phyloP scores from a whole-genome alignment of 352 stramenopile species.

The Phytopythium montanum region DNA sequence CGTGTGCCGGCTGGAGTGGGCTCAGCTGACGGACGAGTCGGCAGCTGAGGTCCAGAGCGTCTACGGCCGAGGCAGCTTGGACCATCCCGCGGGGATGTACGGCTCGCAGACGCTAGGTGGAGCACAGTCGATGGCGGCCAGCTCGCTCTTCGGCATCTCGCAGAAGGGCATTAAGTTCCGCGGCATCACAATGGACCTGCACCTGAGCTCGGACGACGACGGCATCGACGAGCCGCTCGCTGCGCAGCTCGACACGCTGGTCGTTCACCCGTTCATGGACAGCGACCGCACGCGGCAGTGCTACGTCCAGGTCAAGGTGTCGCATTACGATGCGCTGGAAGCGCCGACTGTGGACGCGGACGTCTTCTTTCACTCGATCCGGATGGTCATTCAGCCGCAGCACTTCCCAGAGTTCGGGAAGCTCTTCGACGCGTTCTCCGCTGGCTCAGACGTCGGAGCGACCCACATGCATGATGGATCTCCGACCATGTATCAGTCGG shows the following conservation, averaged over 20 bases:
- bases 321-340: slow-evolving; percentile 71
- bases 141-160: slow-evolving; percentile 77
- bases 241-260: slow-evolving; percentile 29
- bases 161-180: slow-evolving; percentile 85
- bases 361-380: slow-evolving; percentile 81
- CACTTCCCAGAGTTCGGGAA: slow-evolving; percentile 73
- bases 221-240: slow-evolving; percentile 26
- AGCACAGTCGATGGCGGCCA: slow-evolving; percentile 79
- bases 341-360: slow-evolving; percentile 71
- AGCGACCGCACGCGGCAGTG: slow-evolving; percentile 62
- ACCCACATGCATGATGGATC: slow-evolving; percentile 21
- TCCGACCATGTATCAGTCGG: slow-evolving; percentile 63
- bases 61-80: slow-evolving; percentile 44
- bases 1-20: slow-evolving; percentile 74
- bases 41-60: slow-evolving; percentile 69
- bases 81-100: slow-evolving; percentile 24
- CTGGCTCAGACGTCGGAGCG: slow-evolving; percentile 5
- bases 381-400: slow-evolving; percentile 74
- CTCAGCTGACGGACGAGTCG: slow-evolving; percentile 83
- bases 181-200: slow-evolving; percentile 77
- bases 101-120: slow-evolving; percentile 28
- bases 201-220: slow-evolving; percentile 55
- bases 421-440: slow-evolving; percentile 63
- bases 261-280: slow-evolving; percentile 62
- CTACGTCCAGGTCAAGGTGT: slow-evolving; percentile 84